Evolutionary conservation across 768 basidiomycete species (phyloP).

Genomic region (Boletus vinaceobasis): DNA sequence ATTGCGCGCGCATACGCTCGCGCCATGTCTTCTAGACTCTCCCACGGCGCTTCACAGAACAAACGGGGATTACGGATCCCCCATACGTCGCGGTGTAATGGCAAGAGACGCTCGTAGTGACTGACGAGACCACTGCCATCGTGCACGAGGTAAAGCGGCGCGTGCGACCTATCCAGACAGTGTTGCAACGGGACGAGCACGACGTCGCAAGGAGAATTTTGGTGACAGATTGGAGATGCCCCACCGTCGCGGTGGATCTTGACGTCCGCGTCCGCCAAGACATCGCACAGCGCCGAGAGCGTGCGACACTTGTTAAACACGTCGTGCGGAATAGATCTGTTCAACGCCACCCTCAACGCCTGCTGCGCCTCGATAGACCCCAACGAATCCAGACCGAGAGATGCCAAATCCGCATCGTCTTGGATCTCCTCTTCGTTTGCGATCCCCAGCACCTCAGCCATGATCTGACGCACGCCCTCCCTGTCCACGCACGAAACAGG

Average conservation of each 20-base stretch:
- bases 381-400: slow-evolving; percentile 62
- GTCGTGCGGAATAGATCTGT: slow-evolving; percentile 41
- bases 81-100: slow-evolving; percentile 54
- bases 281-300: slow-evolving; percentile 20
- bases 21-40: slow-evolving; percentile 50
- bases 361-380: slow-evolving; percentile 60
- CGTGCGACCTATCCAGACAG: slow-evolving; percentile 10
- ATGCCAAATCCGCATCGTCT: slow-evolving; percentile 45
- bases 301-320: slow-evolving; percentile 43
- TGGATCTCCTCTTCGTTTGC: slow-evolving; percentile 33
- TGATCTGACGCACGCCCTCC: slow-evolving; percentile 34
- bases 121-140: slow-evolving; percentile 66
- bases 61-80: slow-evolving; percentile 59
- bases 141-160: slow-evolving; percentile 64
- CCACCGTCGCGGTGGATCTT: background rate
- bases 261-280: slow-evolving; percentile 6
- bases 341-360: slow-evolving; percentile 40
- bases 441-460: slow-evolving; percentile 45
- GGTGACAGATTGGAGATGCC: background rate
- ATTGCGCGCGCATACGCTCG: slow-evolving; percentile 44
- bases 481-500: background rate
- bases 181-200: slow-evolving; percentile 39
- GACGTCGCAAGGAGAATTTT: slow-evolving; percentile 26
- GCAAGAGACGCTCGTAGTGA: slow-evolving; percentile 46
- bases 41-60: slow-evolving; percentile 43